Percentiles rank a stretch among this genome's conserved stretches.
These are phyloP conservation scores for Sequoia sempervirens DNA, from an alignment of 75 land plant genomes.

Conservation along the genomic window DNA sequence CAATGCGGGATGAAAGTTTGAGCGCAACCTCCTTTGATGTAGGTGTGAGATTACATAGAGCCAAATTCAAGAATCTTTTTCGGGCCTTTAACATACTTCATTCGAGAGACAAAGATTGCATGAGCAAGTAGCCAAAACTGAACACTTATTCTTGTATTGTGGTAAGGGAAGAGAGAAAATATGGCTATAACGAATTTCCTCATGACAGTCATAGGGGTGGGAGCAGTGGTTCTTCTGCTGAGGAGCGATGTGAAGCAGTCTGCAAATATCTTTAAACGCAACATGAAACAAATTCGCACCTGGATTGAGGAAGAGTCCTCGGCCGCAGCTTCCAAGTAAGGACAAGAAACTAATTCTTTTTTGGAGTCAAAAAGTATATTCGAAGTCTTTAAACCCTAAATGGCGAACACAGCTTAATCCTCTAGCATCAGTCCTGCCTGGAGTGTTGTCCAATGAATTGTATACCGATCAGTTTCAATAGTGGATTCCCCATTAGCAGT, in stretches of 20 bases:
- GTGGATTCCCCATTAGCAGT: not conserved
- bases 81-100: no score
- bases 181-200: conserved; percentile 88
- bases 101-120: no score
- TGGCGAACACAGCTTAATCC: not conserved
- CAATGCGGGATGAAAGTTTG: no score
- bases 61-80: no score
- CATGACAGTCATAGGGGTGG: conserved; percentile 74
- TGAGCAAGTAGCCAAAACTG: no score
- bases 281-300: conserved; percentile 73
- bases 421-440: not conserved
- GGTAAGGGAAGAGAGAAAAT: not conserved
- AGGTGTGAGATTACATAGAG: no score
- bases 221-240: conserved; percentile 63
- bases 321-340: conserved; percentile 64
- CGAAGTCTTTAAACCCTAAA: no score
- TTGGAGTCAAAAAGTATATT: no score
- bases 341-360: not conserved
- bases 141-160: not conserved
- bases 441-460: not conserved
- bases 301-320: conserved; percentile 89
- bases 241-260: conserved; percentile 78
- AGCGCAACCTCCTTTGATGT: no score
- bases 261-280: conserved; percentile 63
- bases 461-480: not conserved